These are phyloP conservation scores for Tetrahymena elliotti DNA, from an alignment of 73 alveolate species.

Conservation along the genomic window DNA sequence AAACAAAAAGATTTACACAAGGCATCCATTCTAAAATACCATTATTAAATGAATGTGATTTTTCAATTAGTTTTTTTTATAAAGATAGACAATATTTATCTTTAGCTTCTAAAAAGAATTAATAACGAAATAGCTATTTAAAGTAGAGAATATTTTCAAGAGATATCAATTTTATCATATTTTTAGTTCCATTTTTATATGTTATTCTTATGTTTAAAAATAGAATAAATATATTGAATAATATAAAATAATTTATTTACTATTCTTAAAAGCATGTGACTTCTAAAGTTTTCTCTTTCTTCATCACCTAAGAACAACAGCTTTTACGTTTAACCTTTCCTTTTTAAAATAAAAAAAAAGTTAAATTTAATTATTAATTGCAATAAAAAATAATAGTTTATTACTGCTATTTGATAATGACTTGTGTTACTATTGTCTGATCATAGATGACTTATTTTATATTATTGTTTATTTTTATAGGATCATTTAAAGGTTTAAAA, in stretches of 20 bases:
- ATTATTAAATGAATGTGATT: too few species aligned
- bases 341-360: background rate
- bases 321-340: background rate
- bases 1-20: too few species aligned
- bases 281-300: background rate
- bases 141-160: background rate
- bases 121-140: too few species aligned
- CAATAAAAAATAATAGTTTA: background rate
- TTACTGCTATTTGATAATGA: background rate
- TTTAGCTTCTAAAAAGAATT: too few species aligned
- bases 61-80: too few species aligned
- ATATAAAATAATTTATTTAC: background rate
- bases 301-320: background rate
- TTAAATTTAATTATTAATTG: background rate
- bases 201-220: background rate
- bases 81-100: too few species aligned
- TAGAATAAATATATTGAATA: background rate
- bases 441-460: background rate
- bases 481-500: background rate
- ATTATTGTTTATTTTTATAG: background rate
- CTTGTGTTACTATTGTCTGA: background rate
- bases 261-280: background rate
- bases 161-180: background rate
- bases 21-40: too few species aligned
- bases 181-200: background rate